phyloP scores from a whole-genome alignment of 148 eudicot genomes.

The Euryodendron excelsum region DNA sequence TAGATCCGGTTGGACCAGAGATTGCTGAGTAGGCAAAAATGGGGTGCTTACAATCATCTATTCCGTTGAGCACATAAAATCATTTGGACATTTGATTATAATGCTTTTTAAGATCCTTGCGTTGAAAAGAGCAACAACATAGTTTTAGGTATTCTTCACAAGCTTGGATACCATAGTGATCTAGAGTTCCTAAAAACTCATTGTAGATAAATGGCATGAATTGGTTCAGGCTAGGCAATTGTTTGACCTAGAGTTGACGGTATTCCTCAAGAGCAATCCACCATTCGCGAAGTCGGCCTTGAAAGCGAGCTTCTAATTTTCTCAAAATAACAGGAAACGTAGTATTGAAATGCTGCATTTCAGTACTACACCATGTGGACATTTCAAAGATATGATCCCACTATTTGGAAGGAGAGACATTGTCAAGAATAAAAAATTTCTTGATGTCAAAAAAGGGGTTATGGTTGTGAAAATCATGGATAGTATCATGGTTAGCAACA shows the following conservation, averaged over 20 bases:
- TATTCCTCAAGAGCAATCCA: not conserved
- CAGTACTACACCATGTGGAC: not conserved
- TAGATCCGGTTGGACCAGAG: too few relatives aligned
- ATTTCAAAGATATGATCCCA: not conserved
- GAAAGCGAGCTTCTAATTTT: not conserved
- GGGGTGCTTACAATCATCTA: too few relatives aligned
- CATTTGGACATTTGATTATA: not conserved
- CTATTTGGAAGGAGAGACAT: not conserved
- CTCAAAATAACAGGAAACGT: not conserved
- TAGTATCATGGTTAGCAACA: too few relatives aligned
- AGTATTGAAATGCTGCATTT: not conserved
- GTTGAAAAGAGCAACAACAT: not conserved
- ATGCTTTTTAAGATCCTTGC: not conserved
- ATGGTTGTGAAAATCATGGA: too few relatives aligned
- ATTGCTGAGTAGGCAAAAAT: too few relatives aligned
- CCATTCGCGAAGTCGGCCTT: not conserved
- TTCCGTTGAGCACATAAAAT: not conserved
- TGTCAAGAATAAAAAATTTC: not conserved
- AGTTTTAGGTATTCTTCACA: not conserved
- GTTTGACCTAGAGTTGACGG: not conserved
- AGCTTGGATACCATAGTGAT: not conserved
- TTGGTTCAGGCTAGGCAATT: not conserved
- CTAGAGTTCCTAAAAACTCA: not conserved
- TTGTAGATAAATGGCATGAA: not conserved
- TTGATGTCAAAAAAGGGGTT: too few relatives aligned